Evolutionary conservation across 108 stramenopile species (phyloP).

Genomic region (Nannochloropsis salina): DNA sequence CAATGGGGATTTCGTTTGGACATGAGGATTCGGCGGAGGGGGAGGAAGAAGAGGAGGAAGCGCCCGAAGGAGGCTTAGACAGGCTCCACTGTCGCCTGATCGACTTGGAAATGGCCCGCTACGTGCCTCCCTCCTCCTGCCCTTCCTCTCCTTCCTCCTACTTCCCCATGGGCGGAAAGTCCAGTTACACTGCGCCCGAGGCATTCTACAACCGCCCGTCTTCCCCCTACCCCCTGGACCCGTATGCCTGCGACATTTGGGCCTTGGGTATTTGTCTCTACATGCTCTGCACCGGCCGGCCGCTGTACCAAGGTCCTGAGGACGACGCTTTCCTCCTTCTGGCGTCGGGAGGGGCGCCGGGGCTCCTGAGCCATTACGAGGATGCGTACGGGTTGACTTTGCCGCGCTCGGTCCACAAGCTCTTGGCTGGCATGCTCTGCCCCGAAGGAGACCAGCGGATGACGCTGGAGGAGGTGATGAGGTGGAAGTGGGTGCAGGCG

Average conservation of each 20-base stretch:
- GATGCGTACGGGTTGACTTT: not conserved
- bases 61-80: not conserved
- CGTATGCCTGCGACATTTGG: not conserved
- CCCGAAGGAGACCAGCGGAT: not conserved
- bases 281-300: not conserved
- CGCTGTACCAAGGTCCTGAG: not conserved
- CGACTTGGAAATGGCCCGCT: not conserved
- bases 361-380: not conserved
- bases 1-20: not conserved
- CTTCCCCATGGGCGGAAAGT: not conserved
- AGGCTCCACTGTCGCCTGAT: not conserved
- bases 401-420: not conserved
- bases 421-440: not conserved
- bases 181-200: not conserved
- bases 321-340: not conserved
- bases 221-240: not conserved
- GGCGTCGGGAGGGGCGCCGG: not conserved
- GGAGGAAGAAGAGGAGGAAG: constrained; percentile 19
- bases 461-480: not conserved
- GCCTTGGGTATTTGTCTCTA: not conserved
- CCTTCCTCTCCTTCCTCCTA: not conserved
- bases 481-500: not conserved
- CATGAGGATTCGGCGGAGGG: not conserved
- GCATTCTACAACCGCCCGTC: not conserved
- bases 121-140: not conserved